Percentiles rank a stretch among this genome's conserved stretches.
These are phyloP conservation scores for Platanus orientalis DNA, from an alignment of 164 flowering plant species.

Conservation along the genomic window DNA sequence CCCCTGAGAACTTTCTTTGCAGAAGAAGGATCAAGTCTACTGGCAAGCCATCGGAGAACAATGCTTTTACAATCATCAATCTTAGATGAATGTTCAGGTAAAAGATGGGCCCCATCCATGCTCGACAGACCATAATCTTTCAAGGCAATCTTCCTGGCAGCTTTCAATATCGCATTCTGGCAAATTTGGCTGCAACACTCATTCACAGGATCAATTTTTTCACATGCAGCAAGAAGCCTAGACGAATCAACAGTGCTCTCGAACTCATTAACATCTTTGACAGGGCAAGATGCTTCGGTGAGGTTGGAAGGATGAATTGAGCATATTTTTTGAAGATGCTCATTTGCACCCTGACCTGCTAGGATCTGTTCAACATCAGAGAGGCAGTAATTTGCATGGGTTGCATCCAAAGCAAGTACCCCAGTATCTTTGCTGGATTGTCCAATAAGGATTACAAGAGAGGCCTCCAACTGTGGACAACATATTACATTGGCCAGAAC, in stretches of 20 bases:
- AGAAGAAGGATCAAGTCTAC: slow-evolving; percentile 55
- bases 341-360: slow-evolving; percentile 64
- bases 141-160: slow-evolving; percentile 55
- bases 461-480: slow-evolving; percentile 87
- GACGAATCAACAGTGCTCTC: slow-evolving; percentile 68
- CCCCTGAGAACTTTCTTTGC: slow-evolving; percentile 84
- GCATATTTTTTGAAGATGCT: slow-evolving; percentile 55
- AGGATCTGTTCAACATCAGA: slow-evolving; percentile 79
- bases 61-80: slow-evolving; percentile 68
- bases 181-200: slow-evolving; percentile 86
- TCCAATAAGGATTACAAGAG: slow-evolving; percentile 68
- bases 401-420: slow-evolving; percentile 61
- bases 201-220: slow-evolving; percentile 71
- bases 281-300: slow-evolving; percentile 84
- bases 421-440: slow-evolving; percentile 65
- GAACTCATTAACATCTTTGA: slow-evolving; percentile 61
- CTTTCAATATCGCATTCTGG: slow-evolving; percentile 78
- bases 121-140: slow-evolving; percentile 45
- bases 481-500: slow-evolving; percentile 82
- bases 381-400: slow-evolving; percentile 65
- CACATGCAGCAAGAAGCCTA: slow-evolving; percentile 66
- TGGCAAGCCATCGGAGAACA: slow-evolving; percentile 81
- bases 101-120: slow-evolving; percentile 24
- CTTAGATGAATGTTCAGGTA: slow-evolving; percentile 38
- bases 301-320: slow-evolving; percentile 65